Evolutionary conservation across 2,329 filamentous ascomycete species (phyloP), one percentile per base, ranked within the genome.

Genomic region (Epicoccum sorghinum): DNA sequence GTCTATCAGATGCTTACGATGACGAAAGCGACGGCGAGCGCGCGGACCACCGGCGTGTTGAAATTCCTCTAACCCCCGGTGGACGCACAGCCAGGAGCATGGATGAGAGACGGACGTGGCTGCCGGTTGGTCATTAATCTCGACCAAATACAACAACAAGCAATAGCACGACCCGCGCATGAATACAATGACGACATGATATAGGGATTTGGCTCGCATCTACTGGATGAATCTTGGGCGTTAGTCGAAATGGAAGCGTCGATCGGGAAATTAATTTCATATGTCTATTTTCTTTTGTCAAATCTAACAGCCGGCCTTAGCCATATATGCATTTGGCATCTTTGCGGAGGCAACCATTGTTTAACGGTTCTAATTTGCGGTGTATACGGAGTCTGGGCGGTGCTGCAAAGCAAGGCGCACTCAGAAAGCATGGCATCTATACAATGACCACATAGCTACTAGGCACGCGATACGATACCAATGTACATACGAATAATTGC

Each of bases 1-100:
- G 93, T 1, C 77, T 96, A 35, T 89, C 89, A 0, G 84, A 91
- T 60, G 75, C 78, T 4, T 81, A 82, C 56, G 78, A 80, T 51
- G 89, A 90, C 51, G 88, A 91, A 37, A 80, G 79, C 37, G 81
- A 84, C 35, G 70, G 65, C 7, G 83, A 77, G 23, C 61, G 59
- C 24, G 75, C 75, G 25, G 64, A 65, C 46, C 66, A 67, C 14
- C 74, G 74, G 12, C 72, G 79, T 14, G 76, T 81, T 12, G 84
- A 87, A 61, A 78, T 87, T 9, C 85, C 86, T 18, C 76, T 89
- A 14, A 88, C 85, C 0, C 86, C 86, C 3, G 86, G 86, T 22
- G 83, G 83, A 22, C 77, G 85, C 45, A 78, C 86, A 29, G 83
- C 86, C 64, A 60, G 86, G 62, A 87, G 84, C 68, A 85, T 89